Base-by-base conservation (phyloP, 106 monocot species). In the Xerophyta viscosa region DNA sequence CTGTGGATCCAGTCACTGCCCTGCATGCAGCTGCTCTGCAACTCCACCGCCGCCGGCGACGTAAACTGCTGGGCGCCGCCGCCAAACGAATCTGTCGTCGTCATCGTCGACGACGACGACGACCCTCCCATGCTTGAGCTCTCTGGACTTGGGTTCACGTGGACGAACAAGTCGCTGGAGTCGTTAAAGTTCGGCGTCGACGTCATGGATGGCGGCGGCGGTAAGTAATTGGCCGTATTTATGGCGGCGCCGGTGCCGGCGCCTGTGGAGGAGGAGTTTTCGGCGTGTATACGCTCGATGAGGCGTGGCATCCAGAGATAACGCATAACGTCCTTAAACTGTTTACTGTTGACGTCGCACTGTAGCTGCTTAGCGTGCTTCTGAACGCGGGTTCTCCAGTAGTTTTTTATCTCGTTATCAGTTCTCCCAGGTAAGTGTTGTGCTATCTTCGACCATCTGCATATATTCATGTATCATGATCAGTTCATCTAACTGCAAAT, bases 381-480 rank as follows among this genome's bases (percentile, higher is more conserved):
- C 36, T 86, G 86, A 77, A 94, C 93, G 43, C 88, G 46, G 2
- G 93, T 94, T 48, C 93, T 58, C 93, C 93, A 94, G 48, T 94
- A 94, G 45, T 87, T 87, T 67, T 87, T 87, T 28, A 87, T 87
- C 54, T 84, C 84, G 57, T 84, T 84, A 57, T 84, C 84, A 0
- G 84, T 84, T 58, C 84, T 71, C 3, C 84, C 79, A 0, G 84
- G 84, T 52, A 84, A 52, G 63, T 76, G 76, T 46, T 86, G 86
- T 15, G 91, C 91, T 4, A 92, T 92, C 58, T 92, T 92, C 4
- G 86, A 86, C 91, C 91, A 92, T 24, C 91, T 83, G 23, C 22
- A 8, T 39, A 26, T n/a, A n/a, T n/a, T n/a, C 14, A 58, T n/a
- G 23, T 10, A 33, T 33, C 0, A 44, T 18, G 1, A 17, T 46